Evolutionary conservation across 176 grass and related monocot species (phyloP), one percentile per base, ranked within the genome.

Genomic region (Raddia distichophylla): DNA sequence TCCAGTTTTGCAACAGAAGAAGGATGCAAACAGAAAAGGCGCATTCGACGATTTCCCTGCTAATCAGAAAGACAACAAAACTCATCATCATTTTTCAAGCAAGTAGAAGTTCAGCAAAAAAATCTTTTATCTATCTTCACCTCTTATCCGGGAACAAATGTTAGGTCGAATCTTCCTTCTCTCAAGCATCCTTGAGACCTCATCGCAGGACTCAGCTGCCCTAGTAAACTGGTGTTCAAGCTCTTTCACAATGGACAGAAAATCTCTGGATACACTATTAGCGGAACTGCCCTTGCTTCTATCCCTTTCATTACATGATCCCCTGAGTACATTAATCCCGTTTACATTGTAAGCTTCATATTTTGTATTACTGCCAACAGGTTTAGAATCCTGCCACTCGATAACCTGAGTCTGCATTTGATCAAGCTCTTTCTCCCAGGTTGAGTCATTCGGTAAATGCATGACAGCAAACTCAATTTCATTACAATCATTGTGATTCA

Each of bases 121-220:
- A 74, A 67, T 44, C 10, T 33, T 33, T 40, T 33, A 59, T 64
- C 67, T 71, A 14, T 49, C 37, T 33, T 55, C 48, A 94, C 92
- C 92, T 84, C 17, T 89, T 60, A 66, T 89, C 76, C 82, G 15
- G 45, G 79, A 75, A 77, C 51, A 80, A 78, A 91, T 71, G 40
- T 51, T 61, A 47, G 81, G 89, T 58, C 73, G 82, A 53, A 94
- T 74, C 60, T 82, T 91, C 64, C 65, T 89, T n/a, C 79, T 85
- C 71, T 94, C 92, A 80, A 94, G 80, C 92, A 91, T 94, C 76
- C 86, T 85, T 2, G 76, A 91, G 44, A 94, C 71, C 69, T 91
- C 89, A 66, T 94, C 80, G 53, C 92, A 89, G 17, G 86, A 86
- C 27, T 91, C 83, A 27, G 86, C 83, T 34, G 86, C 89, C 71